Evolutionary conservation across 73 alveolate species (phyloP).

Genomic region (Paramecium primaurelia): DNA sequence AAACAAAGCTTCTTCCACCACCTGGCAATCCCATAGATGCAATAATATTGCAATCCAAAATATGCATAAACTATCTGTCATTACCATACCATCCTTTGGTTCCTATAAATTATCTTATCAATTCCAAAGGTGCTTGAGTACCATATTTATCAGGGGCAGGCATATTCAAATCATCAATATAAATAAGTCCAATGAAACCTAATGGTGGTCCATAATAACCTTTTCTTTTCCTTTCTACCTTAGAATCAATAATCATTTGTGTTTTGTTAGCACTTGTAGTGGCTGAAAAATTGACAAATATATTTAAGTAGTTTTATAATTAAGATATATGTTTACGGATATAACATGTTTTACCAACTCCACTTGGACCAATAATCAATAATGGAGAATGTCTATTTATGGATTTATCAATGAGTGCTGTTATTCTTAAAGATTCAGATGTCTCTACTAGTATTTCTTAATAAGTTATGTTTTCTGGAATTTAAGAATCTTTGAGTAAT

Average conservation of each 20-base stretch:
- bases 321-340: slow-evolving; percentile 71
- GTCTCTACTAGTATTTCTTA: slow-evolving; percentile 87
- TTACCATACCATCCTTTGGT: slow-evolving; percentile 89
- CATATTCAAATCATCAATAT: slow-evolving; percentile 93
- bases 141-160: slow-evolving; percentile 94
- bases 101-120: slow-evolving; percentile 96
- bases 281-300: slow-evolving; percentile 88
- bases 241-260: slow-evolving; percentile 83
- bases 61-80: slow-evolving; percentile 77
- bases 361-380: slow-evolving; percentile 87
- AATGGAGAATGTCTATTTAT: slow-evolving; percentile 73
- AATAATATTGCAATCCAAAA: slow-evolving; percentile 64
- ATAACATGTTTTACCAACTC: slow-evolving; percentile 85
- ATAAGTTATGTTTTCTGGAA: slow-evolving; percentile 63
- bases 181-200: slow-evolving; percentile 71
- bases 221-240: slow-evolving; percentile 91
- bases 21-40: slow-evolving; percentile 85
- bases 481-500: slow-evolving; percentile 68
- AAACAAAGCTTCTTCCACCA: slow-evolving; percentile 73
- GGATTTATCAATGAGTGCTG: slow-evolving; percentile 74
- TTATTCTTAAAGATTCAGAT: slow-evolving; percentile 81
- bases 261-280: slow-evolving; percentile 89
- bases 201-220: slow-evolving; percentile 89
- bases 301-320: slow-evolving; percentile 59
- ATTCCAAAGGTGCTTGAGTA: slow-evolving; percentile 98